Conservation (phyloP, 345 rosid genomes). For the Conringia planisiliqua region DNA sequence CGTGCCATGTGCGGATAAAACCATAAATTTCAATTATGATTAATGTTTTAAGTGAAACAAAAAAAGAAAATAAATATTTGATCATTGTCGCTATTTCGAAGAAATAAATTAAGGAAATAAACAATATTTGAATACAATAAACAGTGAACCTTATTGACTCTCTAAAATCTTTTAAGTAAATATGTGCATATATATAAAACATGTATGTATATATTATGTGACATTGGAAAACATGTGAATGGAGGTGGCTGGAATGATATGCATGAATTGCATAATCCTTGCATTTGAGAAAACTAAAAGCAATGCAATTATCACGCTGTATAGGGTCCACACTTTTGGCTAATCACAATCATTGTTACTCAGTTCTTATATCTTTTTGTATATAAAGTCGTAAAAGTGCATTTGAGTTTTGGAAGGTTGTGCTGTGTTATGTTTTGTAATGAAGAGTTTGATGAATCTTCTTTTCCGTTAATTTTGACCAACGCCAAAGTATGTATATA, state of each 20-base stretch:
- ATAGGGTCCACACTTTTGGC: conserved; percentile 13
- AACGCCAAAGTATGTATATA: background rate
- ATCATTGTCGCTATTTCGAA: background rate
- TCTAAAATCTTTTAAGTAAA: background rate
- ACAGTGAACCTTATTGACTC: background rate
- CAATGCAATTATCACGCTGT: conserved; percentile 17
- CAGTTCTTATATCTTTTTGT: background rate
- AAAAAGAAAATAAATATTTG: no score
- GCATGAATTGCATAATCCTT: background rate
- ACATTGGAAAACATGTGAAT: conserved; percentile 1
- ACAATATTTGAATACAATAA: background rate
- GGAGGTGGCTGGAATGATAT: conserved; percentile 8
- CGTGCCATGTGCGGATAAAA: no score
- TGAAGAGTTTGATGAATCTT: background rate
- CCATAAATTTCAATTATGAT: background rate
- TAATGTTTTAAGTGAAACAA: background rate
- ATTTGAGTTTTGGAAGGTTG: conserved; percentile 14
- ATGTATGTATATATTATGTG: background rate
- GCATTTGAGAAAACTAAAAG: conserved; percentile 13
- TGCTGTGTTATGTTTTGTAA: background rate
- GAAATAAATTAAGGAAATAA: background rate
- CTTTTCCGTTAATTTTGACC: background rate
- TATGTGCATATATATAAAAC: background rate
- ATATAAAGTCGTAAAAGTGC: conserved; percentile 11
- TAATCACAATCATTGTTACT: conserved; percentile 10